Percentiles rank a stretch among this genome's conserved stretches.
Evolutionary conservation across 2,329 filamentous ascomycete species (phyloP).

Genomic region (Stagonosporopsis vannaccii): DNA sequence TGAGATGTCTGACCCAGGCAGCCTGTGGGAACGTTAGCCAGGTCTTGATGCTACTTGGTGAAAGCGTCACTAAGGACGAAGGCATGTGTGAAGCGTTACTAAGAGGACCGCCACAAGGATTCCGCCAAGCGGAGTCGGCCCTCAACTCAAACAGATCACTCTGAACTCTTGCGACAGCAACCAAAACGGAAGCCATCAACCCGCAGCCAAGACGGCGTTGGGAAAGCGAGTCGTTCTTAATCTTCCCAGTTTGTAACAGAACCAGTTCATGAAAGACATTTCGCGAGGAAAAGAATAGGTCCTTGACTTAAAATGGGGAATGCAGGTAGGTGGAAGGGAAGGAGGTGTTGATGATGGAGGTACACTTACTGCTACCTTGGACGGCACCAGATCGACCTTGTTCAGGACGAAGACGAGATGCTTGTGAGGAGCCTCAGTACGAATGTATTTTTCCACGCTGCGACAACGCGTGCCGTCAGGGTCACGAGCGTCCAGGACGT

Average conservation of each 20-base stretch:
- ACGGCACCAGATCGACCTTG: slow-evolving; percentile 92
- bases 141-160: slow-evolving; percentile 99
- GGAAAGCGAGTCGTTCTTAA: slow-evolving; percentile 74
- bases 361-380: slow-evolving; percentile 88
- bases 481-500: slow-evolving; percentile 41
- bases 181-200: slow-evolving; percentile 90
- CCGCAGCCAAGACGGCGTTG: slow-evolving; percentile 69
- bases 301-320: slow-evolving; percentile 88
- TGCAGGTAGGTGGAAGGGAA: slow-evolving; percentile 57
- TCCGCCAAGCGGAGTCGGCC: slow-evolving; percentile 70
- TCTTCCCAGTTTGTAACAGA: slow-evolving; percentile 99
- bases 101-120: slow-evolving; percentile 83
- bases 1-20: slow-evolving; percentile 87
- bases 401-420: slow-evolving; percentile 90
- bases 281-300: slow-evolving; percentile 65
- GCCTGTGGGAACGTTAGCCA: slow-evolving; percentile 66
- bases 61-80: slow-evolving; percentile 32
- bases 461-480: slow-evolving; percentile 79
- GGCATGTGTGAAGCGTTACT: slow-evolving; percentile 95
- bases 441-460: slow-evolving; percentile 91
- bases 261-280: slow-evolving; percentile 70
- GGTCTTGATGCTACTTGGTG: slow-evolving; percentile 15
- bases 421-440: slow-evolving; percentile 93
- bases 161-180: slow-evolving; percentile 74
- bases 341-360: slow-evolving; percentile 14